A percentile compares a stretch with the other conserved stretches of the same genome.
Conservation (phyloP, 1,284 basidiomycete genomes). For the Cryptococcus sp. region DNA sequence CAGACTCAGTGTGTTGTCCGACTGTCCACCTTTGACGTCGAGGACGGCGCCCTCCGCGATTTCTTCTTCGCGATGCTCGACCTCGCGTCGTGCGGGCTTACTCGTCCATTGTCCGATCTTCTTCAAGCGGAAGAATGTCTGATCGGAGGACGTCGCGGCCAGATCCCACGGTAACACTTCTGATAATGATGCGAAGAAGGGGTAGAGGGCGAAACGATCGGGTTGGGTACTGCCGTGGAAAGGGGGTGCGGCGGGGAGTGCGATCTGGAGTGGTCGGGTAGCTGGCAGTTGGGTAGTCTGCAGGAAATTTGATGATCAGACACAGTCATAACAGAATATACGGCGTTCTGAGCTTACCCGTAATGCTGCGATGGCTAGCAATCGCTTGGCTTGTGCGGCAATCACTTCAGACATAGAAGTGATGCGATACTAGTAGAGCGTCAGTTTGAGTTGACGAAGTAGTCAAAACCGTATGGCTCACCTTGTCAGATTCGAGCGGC, state of each 20-base stretch:
- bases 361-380: constrained; percentile 12
- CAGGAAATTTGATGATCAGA: background rate
- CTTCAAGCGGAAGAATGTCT: constrained; percentile 16
- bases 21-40: background rate
- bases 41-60: background rate
- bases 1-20: background rate
- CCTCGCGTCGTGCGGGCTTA: constrained; percentile 12
- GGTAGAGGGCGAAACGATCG: constrained; percentile 13
- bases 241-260: constrained; percentile 8
- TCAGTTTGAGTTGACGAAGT: background rate
- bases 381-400: constrained; percentile 6
- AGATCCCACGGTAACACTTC: constrained; percentile 20
- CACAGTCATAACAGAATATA: background rate
- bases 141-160: background rate
- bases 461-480: background rate
- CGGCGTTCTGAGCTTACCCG: constrained; percentile 7
- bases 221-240: constrained; percentile 6
- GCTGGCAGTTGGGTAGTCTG: constrained; percentile 10
- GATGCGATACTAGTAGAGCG: constrained; percentile 12
- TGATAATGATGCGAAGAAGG: constrained; percentile 18
- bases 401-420: constrained; percentile 15
- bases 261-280: constrained; percentile 3
- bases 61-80: constrained; percentile 16
- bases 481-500: constrained; percentile 1
- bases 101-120: constrained; percentile 16